Evolutionary conservation across 2,329 filamentous ascomycete species (phyloP).

Genomic region (Aspergillus tamarii): DNA sequence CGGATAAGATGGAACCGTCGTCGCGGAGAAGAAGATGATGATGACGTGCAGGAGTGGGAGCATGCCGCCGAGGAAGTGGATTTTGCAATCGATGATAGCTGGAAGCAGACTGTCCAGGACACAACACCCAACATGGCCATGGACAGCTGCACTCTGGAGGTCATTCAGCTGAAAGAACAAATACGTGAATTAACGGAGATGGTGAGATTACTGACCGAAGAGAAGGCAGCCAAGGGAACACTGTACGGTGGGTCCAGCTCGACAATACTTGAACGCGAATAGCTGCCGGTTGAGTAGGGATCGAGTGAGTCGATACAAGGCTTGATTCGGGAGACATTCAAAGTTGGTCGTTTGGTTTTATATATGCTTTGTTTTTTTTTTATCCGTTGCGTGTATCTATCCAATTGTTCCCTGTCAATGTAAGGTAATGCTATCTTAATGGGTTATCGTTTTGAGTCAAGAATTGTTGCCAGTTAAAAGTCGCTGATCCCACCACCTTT

Average conservation of each 20-base stretch:
- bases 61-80: conserved; percentile 71
- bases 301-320: background rate
- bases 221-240: conserved; percentile 18
- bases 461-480: too few relatives aligned
- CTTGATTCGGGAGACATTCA: background rate
- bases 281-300: background rate
- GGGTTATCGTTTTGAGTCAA: too few relatives aligned
- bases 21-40: conserved; percentile 85
- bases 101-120: conserved; percentile 77
- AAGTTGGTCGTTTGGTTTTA: background rate
- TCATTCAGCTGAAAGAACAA: conserved; percentile 47
- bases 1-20: conserved; percentile 73
- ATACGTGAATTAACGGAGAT: conserved; percentile 67
- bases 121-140: conserved; percentile 80
- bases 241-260: conserved; percentile 20
- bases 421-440: too few relatives aligned
- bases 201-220: conserved; percentile 59
- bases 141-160: conserved; percentile 73
- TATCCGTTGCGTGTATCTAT: background rate
- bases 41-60: conserved; percentile 91
- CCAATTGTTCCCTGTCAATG: background rate
- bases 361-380: background rate
- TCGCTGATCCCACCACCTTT: too few relatives aligned
- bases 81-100: conserved; percentile 76
- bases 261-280: conserved; percentile 11